Percentiles rank a stretch among this genome's conserved stretches.
Conservation (phyloP, 192 early-diverging fungal species). For the Rhizoclosmatium globosum region DNA sequence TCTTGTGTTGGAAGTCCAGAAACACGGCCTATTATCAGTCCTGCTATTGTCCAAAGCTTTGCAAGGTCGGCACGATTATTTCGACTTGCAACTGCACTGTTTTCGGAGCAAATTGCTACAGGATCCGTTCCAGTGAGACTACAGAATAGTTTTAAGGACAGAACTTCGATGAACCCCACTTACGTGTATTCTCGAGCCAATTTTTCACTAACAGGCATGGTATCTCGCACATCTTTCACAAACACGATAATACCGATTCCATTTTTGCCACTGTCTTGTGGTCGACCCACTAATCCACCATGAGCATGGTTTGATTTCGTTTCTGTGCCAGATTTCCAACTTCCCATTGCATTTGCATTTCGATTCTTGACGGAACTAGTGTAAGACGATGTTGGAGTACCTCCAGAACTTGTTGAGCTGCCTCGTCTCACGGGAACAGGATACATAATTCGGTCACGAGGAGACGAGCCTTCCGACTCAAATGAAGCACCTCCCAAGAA, state of each 20-base stretch:
- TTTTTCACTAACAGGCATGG: slow-evolving; percentile 30
- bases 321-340: neutral
- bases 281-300: no score
- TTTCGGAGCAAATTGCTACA: slow-evolving; percentile 25
- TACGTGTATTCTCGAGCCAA: slow-evolving; percentile 26
- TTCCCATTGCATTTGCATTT: neutral
- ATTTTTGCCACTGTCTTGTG: neutral
- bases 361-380: neutral
- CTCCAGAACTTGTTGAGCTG: neutral
- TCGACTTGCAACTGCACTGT: slow-evolving; percentile 9
- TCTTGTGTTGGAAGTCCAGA: no score
- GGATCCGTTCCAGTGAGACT: slow-evolving; percentile 21
- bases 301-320: neutral
- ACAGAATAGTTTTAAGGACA: neutral
- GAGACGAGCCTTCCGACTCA: neutral
- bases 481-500: neutral
- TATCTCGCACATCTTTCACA: slow-evolving; percentile 19
- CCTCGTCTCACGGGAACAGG: neutral
- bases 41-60: slow-evolving; percentile 36
- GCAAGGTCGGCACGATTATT: slow-evolving; percentile 21
- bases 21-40: slow-evolving; percentile 23
- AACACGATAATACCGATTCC: slow-evolving; percentile 20
- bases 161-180: neutral
- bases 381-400: slow-evolving; percentile 14
- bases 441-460: neutral